A percentile compares a stretch with the other conserved stretches of the same genome.
These are phyloP conservation scores for Arthrobotrys musiformis DNA, from an alignment of 2,329 filamentous ascomycete genomes.

Conservation along the genomic window DNA sequence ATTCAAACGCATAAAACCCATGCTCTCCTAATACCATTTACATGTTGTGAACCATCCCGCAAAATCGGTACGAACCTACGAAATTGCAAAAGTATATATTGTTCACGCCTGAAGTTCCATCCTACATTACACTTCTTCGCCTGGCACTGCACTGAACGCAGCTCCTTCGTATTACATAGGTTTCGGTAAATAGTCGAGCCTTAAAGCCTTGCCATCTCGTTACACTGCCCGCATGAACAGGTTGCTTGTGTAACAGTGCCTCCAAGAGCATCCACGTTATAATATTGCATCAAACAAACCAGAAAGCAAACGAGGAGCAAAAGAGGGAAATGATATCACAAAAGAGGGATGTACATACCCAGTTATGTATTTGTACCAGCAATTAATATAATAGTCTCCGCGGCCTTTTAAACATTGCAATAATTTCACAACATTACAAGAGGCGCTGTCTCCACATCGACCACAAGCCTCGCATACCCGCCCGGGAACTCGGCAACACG, in stretches of 20 bases:
- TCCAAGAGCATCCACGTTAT: not conserved
- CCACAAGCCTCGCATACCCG: slow-evolving; percentile 2
- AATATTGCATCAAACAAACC: not conserved
- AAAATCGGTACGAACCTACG: not conserved
- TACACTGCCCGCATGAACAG: not conserved
- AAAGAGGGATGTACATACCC: not conserved
- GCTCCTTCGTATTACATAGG: not conserved
- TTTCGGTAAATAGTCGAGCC: slow-evolving; percentile 14
- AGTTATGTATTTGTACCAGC: not conserved
- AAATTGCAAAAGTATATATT: not conserved
- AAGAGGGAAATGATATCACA: not conserved
- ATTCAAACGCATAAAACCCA: not conserved
- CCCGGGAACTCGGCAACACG: slow-evolving; percentile 7
- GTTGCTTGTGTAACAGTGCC: not conserved
- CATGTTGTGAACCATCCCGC: not conserved
- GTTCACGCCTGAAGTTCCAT: not conserved
- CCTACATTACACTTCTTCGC: not conserved
- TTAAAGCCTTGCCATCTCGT: slow-evolving; percentile 11
- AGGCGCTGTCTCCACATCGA: not conserved
- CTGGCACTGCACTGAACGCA: not conserved
- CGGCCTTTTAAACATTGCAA: not conserved
- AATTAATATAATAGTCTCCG: not conserved
- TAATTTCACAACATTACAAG: not conserved
- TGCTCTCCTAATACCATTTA: too few species aligned
- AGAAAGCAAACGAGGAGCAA: not conserved